Evolutionary conservation across 768 basidiomycete species (phyloP), one percentile per base, ranked within the genome.

Genomic region (Hygrocybe coccinea): DNA sequence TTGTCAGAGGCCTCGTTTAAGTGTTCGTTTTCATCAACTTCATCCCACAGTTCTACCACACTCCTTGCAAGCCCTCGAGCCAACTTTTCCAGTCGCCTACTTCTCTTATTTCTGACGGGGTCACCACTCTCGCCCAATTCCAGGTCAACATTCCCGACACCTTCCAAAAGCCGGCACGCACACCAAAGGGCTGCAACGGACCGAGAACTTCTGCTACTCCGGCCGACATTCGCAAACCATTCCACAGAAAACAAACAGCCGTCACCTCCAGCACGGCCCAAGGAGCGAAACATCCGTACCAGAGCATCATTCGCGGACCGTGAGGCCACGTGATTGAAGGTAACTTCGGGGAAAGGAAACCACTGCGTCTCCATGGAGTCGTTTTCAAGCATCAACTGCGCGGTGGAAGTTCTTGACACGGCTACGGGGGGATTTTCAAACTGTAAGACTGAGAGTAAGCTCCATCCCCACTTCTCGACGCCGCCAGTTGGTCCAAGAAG

Each of bases 381-480:
- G 54, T 73, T 76, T 64, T 88, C 86, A 10, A 90, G 74, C 69
- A 82, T 74, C 19, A 84, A 70, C 53, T 79, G 83, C 0, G 78
- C 79, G 2, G 74, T 68, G 3, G 83, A 77, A 2, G 76, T 69
- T 53, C 74, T 71, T 12, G 80, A 75, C 10, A 80, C 65, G 5
- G 74, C 69, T 49, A 82, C 67, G 7, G 74, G 69, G n/a, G 79
- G 87, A 59, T 76, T 74, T 2, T 68, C 71, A 55, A 98, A 83
- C 60, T 92, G 86, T 37, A 97, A 71, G n/a, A 87, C 89, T 0
- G 82, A 80, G 25, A 98, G 76, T 3, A 99, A 65, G 47, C 82
- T 81, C 87, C 89, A 93, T 3, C 92, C 90, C 95, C 94, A 98
- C 67, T 85, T 85, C 62, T 97, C 92, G 15, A 97, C 83, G 0